A percentile compares a stretch with the other conserved stretches of the same genome.
These are phyloP conservation scores for Cetradonia linearis DNA, from an alignment of 495 filamentous ascomycete genomes.

Conservation along the genomic window DNA sequence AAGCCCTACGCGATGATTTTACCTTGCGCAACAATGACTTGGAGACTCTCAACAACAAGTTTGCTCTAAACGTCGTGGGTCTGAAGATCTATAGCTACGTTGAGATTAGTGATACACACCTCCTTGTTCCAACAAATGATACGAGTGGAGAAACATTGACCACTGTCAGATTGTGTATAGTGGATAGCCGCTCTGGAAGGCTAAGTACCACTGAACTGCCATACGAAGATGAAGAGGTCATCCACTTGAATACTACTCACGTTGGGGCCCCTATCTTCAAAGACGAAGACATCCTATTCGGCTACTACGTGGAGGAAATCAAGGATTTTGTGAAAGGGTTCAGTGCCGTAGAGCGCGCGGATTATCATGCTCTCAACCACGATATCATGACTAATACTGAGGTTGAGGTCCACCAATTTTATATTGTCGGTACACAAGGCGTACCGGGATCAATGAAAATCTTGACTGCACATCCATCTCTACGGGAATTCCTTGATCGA, in stretches of 20 bases:
- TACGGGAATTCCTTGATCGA: constrained; percentile 17
- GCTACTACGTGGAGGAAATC: constrained; percentile 15
- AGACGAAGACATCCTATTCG: constrained; percentile 16
- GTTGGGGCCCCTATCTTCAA: constrained; percentile 15
- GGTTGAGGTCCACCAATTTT: constrained; percentile 26
- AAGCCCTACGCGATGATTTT: constrained; percentile 40
- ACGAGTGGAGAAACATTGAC: constrained; percentile 29
- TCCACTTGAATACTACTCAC: constrained; percentile 20
- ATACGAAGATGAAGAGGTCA: constrained; percentile 21
- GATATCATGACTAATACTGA: constrained; percentile 17
- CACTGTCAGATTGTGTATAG: constrained; percentile 28
- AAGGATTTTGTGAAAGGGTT: constrained; percentile 14
- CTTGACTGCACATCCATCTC: constrained; percentile 13
- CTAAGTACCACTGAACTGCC: constrained; percentile 22
- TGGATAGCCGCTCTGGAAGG: constrained; percentile 23
- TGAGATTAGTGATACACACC: constrained; percentile 51
- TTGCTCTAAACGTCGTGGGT: constrained; percentile 49
- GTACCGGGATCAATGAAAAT: constrained; percentile 19
- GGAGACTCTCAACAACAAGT: constrained; percentile 43
- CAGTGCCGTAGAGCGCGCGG: constrained; percentile 15
- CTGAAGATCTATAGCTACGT: constrained; percentile 59
- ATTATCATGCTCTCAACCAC: constrained; percentile 14
- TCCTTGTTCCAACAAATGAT: constrained; percentile 33
- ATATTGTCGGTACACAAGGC: constrained; percentile 13
- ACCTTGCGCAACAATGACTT: constrained; percentile 40